These are phyloP conservation scores for Xylariaceae sp. DNA, from an alignment of 2,329 filamentous ascomycete genomes.

Conservation along the genomic window DNA sequence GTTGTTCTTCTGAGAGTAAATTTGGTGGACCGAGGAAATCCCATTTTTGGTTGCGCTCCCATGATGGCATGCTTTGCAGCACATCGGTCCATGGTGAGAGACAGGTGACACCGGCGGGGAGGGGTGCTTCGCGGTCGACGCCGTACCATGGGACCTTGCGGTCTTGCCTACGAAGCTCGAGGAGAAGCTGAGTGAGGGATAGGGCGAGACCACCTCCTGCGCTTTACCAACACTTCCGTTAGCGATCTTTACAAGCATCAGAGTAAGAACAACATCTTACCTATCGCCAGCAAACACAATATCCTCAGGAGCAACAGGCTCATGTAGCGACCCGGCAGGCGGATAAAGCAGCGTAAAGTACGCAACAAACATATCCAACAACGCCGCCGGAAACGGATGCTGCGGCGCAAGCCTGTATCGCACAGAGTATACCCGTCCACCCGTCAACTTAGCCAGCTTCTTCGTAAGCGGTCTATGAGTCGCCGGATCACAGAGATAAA, in stretches of 20 bases:
- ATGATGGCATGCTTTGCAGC: slow-evolving; percentile 59
- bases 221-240: slow-evolving; percentile 35
- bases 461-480: slow-evolving; percentile 60
- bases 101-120: slow-evolving; percentile 64
- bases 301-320: slow-evolving; percentile 59
- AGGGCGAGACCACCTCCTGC: slow-evolving; percentile 72
- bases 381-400: slow-evolving; percentile 68
- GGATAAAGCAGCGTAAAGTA: slow-evolving; percentile 75
- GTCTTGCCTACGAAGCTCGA: slow-evolving; percentile 55
- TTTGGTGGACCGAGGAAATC: slow-evolving; percentile 61
- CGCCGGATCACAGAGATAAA: slow-evolving; percentile 68
- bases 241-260: no score
- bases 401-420: slow-evolving; percentile 75
- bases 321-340: slow-evolving; percentile 64
- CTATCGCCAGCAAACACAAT: slow-evolving; percentile 73
- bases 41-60: slow-evolving; percentile 50
- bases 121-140: slow-evolving; percentile 52
- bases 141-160: slow-evolving; percentile 60
- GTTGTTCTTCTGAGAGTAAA: slow-evolving; percentile 26
- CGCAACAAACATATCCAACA: slow-evolving; percentile 69
- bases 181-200: slow-evolving; percentile 64
- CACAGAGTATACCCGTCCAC: slow-evolving; percentile 68
- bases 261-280: slow-evolving; percentile 31
- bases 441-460: slow-evolving; percentile 63
- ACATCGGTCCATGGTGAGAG: slow-evolving; percentile 73